Percentiles rank a stretch among this genome's conserved stretches.
phyloP scores from a whole-genome alignment of 371 early-diverging fungal genomes.

The Phascolomyces articulosus region DNA sequence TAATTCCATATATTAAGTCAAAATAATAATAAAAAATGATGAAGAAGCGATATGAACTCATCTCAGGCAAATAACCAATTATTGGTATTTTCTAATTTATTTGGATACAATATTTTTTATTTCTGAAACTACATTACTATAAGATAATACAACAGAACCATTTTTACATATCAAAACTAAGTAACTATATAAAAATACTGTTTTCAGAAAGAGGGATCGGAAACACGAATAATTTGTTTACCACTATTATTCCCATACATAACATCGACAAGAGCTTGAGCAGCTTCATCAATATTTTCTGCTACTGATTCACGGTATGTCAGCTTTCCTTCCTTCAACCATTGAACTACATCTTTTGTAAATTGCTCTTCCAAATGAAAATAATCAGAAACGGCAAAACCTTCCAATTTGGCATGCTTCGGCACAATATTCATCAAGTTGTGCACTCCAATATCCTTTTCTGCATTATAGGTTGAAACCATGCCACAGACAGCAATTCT shows the following conservation, averaged over 20 bases:
- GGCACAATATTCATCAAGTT: constrained; percentile 36
- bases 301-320: constrained; percentile 64
- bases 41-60: too few relatives aligned
- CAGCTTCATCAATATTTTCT: constrained; percentile 81
- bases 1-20: too few relatives aligned
- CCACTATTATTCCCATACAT: constrained; percentile 84
- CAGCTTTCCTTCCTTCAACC: constrained; percentile 71
- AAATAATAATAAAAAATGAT: too few relatives aligned
- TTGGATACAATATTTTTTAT: too few relatives aligned
- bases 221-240: constrained; percentile 79
- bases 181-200: too few relatives aligned
- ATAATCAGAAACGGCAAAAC: constrained; percentile 58
- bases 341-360: constrained; percentile 57
- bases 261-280: constrained; percentile 74
- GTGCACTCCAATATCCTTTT: constrained; percentile 29
- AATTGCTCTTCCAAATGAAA: constrained; percentile 42
- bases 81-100: too few relatives aligned
- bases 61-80: too few relatives aligned
- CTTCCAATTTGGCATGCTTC: constrained; percentile 64
- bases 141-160: too few relatives aligned
- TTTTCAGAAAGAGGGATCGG: constrained; percentile 21
- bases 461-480: constrained; percentile 71
- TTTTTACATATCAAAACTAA: too few relatives aligned
- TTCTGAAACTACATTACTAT: too few relatives aligned
- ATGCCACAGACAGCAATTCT: constrained; percentile 66